Base-by-base conservation (phyloP, 73 alveolate species). In the Effrenium voratum region DNA sequence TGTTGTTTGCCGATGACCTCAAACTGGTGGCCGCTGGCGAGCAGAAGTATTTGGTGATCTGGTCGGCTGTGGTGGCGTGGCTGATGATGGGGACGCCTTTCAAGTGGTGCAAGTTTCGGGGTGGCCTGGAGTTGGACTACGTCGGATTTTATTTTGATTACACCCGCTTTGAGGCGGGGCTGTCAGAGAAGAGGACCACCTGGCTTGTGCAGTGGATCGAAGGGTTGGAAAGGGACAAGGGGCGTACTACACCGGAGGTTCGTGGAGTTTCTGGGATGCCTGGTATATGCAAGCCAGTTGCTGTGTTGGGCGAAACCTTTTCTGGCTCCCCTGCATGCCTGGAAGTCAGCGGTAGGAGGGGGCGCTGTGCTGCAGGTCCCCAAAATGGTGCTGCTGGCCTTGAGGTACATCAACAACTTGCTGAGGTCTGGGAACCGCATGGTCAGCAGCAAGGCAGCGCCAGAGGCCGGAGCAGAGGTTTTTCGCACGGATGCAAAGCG, bases 401-500 rank as follows among this genome's bases (percentile, higher is more conserved):
- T 80, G 45, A 19, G 13, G 47, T 46, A 43, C 50, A 46, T 80
- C 13, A 22, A 8, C 44, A 4, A 16, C 46, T 30, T 30, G 12
- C 38, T 76, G 5, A 3, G 30, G 19, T 30, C 73, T 26, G 66
- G 43, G 2, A 16, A 3, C 15, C 52, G 32, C 30, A 19, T 38
- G 5, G 66, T 46, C 2, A 24, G 55, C 0, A 50, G 55, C 6
- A 1, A 4, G 6, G 1, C 46, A 4, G 49, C 52, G 19, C 26
- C 5, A 1, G 15, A 49, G 1, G 34, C 19, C 15, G 3, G 1
- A 0, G 50, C 40, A 5, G 93, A 82, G 40, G 6, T 32, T 36
- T 82, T 82, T 76, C 1, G 93, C 28, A 82, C 93, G 5, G 93
- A 82, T 49, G 93, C 93, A 13, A 52, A 32, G 66, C 49, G 93